phyloP scores from a whole-genome alignment of 2,329 filamentous ascomycete species.

The Lomentospora prolificans region DNA sequence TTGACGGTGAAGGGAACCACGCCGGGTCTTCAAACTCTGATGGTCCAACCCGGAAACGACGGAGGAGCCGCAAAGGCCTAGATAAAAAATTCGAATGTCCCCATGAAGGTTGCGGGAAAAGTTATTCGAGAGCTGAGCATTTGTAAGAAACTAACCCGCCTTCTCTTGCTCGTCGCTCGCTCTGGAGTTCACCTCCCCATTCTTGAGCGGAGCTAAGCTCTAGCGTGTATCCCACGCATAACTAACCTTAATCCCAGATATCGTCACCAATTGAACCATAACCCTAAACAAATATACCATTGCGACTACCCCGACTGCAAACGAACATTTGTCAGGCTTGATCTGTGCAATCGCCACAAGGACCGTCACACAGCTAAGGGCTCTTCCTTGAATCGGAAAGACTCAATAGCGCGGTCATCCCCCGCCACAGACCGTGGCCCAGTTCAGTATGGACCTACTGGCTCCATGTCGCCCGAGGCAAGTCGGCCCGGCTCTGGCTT shows the following conservation, averaged over 20 bases:
- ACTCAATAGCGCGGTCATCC: slow-evolving; percentile 27
- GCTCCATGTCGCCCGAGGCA: slow-evolving; percentile 37
- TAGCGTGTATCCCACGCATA: not conserved
- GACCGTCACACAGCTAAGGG: slow-evolving; percentile 74
- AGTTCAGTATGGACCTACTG: slow-evolving; percentile 25
- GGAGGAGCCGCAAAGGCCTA: slow-evolving; percentile 65
- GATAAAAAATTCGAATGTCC: slow-evolving; percentile 81
- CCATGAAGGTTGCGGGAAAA: slow-evolving; percentile 83
- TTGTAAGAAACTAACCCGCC: slow-evolving; percentile 46
- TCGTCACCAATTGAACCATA: slow-evolving; percentile 91
- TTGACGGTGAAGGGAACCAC: slow-evolving; percentile 23
- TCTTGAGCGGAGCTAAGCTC: not conserved
- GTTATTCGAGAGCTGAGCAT: slow-evolving; percentile 92
- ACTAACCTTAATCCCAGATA: slow-evolving; percentile 39
- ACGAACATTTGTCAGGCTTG: slow-evolving; percentile 84
- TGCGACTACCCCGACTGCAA: slow-evolving; percentile 89
- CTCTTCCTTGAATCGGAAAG: slow-evolving; percentile 65
- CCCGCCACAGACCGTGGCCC: slow-evolving; percentile 25
- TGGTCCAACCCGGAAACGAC: slow-evolving; percentile 47
- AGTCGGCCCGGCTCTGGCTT: slow-evolving; percentile 33
- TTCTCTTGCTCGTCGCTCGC: not conserved
- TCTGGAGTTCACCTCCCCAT: not conserved
- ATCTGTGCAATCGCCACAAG: slow-evolving; percentile 77
- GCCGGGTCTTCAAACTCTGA: slow-evolving; percentile 42
- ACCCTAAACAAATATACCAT: slow-evolving; percentile 87